Percentiles rank a stretch among this genome's conserved stretches.
These are phyloP conservation scores for Fusarium decemcellulare DNA, from an alignment of 2,329 filamentous ascomycete species.

Conservation along the genomic window DNA sequence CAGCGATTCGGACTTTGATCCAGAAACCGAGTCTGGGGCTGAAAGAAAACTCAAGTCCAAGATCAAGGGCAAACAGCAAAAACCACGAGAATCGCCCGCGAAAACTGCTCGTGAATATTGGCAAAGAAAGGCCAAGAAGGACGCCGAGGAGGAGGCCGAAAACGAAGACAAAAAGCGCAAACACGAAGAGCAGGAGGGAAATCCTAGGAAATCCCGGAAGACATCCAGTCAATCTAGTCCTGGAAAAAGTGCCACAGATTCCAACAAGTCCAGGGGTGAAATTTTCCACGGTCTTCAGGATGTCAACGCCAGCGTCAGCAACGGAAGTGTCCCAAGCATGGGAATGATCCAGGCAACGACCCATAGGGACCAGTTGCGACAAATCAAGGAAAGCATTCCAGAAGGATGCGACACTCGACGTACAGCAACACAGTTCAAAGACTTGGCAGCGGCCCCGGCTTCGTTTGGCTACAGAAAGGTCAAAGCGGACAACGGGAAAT, in stretches of 20 bases:
- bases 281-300: background rate
- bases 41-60: too few relatives aligned
- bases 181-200: background rate
- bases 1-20: too few relatives aligned
- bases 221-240: background rate
- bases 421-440: conserved; percentile 15
- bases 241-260: background rate
- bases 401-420: conserved; percentile 28
- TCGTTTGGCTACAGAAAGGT: conserved; percentile 42
- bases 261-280: background rate
- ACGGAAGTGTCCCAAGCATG: background rate
- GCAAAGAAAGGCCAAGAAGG: background rate
- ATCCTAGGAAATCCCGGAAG: background rate
- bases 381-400: conserved; percentile 26
- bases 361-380: background rate
- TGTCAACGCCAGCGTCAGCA: fast-evolving
- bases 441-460: conserved; percentile 27
- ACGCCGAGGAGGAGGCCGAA: background rate
- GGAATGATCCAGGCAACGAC: conserved; percentile 12
- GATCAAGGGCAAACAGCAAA: background rate
- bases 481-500: conserved; percentile 1
- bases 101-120: conserved; percentile 6
- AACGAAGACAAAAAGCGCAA: conserved; percentile 16
- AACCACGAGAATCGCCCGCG: background rate
- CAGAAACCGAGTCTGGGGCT: too few relatives aligned